Conservation (phyloP, 139 green algal genomes). For the Parachlorella kessleri region DNA sequence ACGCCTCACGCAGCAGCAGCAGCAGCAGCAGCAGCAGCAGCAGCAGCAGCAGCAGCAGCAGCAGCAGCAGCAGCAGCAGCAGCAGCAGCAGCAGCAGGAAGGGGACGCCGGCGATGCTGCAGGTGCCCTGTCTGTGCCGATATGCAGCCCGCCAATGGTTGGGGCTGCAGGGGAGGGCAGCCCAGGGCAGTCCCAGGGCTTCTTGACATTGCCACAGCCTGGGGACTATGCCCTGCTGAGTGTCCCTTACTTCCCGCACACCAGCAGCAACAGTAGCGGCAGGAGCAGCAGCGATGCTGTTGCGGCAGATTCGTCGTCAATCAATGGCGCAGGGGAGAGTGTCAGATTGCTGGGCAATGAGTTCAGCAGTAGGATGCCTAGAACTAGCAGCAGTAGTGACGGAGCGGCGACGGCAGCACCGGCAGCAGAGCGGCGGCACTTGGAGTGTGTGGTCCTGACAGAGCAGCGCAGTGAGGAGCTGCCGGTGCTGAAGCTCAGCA, state of each 20-base stretch:
- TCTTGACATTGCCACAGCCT: background rate
- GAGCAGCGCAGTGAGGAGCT: slow-evolving; percentile 5
- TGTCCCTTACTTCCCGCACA: too few relatives aligned
- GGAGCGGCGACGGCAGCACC: background rate
- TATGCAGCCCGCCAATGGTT: background rate
- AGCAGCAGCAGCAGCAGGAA: background rate
- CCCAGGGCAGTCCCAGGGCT: background rate
- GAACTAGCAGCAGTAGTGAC: too few relatives aligned
- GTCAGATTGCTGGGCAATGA: background rate
- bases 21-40: background rate
- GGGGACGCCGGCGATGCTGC: too few relatives aligned
- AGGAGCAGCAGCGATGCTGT: background rate
- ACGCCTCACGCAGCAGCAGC: too few relatives aligned
- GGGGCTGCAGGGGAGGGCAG: background rate
- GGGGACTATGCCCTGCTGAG: background rate
- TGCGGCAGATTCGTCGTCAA: too few relatives aligned
- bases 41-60: background rate
- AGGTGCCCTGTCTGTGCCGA: background rate
- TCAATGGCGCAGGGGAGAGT: too few relatives aligned
- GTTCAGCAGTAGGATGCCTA: background rate
- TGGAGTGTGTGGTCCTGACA: slow-evolving; percentile 4
- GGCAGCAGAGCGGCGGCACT: background rate
- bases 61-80: background rate
- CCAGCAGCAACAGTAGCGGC: background rate
- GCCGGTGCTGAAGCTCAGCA: slow-evolving; percentile 13